Evolutionary conservation across 1,139 yeast genomes (phyloP), one percentile per base, ranked within the genome.

Genomic region (Kodamaea sp.): DNA sequence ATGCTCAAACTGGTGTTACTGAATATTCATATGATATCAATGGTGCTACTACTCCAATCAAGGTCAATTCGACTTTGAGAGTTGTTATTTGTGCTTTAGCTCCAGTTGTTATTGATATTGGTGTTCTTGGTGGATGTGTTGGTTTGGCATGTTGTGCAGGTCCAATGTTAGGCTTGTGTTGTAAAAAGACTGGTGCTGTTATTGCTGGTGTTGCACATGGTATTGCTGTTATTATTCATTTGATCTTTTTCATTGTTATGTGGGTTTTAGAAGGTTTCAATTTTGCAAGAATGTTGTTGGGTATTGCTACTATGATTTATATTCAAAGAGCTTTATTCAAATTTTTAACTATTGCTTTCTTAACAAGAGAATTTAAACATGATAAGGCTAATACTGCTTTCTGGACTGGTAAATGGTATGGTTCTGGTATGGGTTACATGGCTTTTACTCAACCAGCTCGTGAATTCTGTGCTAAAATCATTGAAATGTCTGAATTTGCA

Each of bases 381-480:
- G 98, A 94, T 67, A 90, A 85, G 62, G 78, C 98, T 32, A 92
- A 92, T 71, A 84, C 95, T 55, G 97, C 98, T 24, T 92, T 95
- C 92, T 92, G 99, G 99, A 85, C 96, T 46, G 99, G 99, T 77
- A 90, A 90, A 68, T 92, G 99, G 99, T 88, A 90, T 67, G 90
- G 95, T 47, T 74, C 88, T 48, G 95, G 96, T 59, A 72, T 92
- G 70, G 98, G 98, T 47, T 84, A 86, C 81, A 83, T 86, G 81
- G 96, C 97, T 15, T 78, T 87, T 75, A 85, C 97, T 29, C 98
- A 92, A 72, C 98, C 99, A 49, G 63, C 87, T 37, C 87, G 99
- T 76, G 99, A 92, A 72, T 89, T 87, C 64, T 79, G 83, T 58
- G 97, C 97, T 54, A 92, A 92, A 78, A 77, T 83, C 50, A 86